Evolutionary conservation across 1,284 basidiomycete species (phyloP), one percentile per base, ranked within the genome.

Genomic region (Termitomyces sp.): DNA sequence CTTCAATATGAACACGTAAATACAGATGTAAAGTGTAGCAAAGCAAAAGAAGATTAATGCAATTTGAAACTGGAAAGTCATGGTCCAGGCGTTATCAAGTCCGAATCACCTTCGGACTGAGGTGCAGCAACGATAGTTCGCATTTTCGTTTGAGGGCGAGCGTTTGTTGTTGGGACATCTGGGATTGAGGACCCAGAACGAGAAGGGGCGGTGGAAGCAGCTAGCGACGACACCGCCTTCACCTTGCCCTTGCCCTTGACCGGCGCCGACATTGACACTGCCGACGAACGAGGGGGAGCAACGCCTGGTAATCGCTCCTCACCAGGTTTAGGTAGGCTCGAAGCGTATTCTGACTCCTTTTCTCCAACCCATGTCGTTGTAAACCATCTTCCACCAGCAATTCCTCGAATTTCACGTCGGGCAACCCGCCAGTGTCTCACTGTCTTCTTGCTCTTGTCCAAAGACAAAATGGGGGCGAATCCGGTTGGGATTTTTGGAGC

Each of bases 321-420:
- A 28, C 53, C 61, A 62, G n/a, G 50, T 54, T 34, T 65, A 26
- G 40, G 64, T 61, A 28, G 63, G 60, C 56, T 65, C 34, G 67
- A 57, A 36, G 76, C 78, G 54, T 78, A 83, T 56, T 85, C 80
- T 12, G 86, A 88, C 42, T 88, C 85, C 67, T 88, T 89, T 56
- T 84, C 83, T n/a, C 87, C 88, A 12, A 87, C 84, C 88, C 87
- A 90, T 12, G 84, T 73, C 28, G 78, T 78, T 7, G 82, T 71
- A 62, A 90, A 85, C 88, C 88, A 90, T 28, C 88, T 79, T 2
- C 88, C 88, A 12, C 88, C 88, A 31, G 83, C 88, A 52, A 90
- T 88, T 8, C 88, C 88, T 41, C 86, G 76, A 46, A 90, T 81
- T 67, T 90, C 88, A 48, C 88, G 80, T 55, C 84, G 77, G 5